phyloP scores from a whole-genome alignment of 2,329 filamentous ascomycete genomes.

The Fusarium armeniacum region DNA sequence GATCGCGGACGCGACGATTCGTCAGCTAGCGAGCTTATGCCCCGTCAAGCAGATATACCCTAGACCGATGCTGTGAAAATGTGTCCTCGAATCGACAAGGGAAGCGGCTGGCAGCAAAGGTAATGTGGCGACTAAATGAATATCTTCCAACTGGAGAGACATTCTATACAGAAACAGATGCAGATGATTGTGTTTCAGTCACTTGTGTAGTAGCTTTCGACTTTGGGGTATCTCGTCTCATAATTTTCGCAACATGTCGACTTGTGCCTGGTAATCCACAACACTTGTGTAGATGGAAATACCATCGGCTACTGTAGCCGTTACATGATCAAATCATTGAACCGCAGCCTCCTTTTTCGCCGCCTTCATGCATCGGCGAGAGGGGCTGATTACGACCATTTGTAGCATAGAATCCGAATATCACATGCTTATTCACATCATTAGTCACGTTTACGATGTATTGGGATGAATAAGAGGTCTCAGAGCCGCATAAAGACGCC shows the following conservation, averaged over 20 bases:
- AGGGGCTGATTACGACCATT: neutral
- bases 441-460: neutral
- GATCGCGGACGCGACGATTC: neutral
- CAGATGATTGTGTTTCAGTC: too few species aligned
- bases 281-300: neutral
- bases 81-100: neutral
- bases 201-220: too few species aligned
- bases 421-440: neutral
- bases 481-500: neutral
- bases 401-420: neutral
- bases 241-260: too few species aligned
- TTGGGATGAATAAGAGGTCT: neutral
- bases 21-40: neutral
- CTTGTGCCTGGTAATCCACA: too few species aligned
- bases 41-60: neutral
- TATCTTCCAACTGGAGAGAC: neutral
- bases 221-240: too few species aligned
- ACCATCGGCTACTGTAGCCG: neutral
- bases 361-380: neutral
- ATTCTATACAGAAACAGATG: too few species aligned
- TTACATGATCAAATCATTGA: neutral
- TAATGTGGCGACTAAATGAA: neutral
- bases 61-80: neutral
- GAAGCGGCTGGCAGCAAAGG: neutral
- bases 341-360: neutral